These are phyloP conservation scores for Stemphylium vesicarium DNA, from an alignment of 2,329 filamentous ascomycete species.

Conservation along the genomic window DNA sequence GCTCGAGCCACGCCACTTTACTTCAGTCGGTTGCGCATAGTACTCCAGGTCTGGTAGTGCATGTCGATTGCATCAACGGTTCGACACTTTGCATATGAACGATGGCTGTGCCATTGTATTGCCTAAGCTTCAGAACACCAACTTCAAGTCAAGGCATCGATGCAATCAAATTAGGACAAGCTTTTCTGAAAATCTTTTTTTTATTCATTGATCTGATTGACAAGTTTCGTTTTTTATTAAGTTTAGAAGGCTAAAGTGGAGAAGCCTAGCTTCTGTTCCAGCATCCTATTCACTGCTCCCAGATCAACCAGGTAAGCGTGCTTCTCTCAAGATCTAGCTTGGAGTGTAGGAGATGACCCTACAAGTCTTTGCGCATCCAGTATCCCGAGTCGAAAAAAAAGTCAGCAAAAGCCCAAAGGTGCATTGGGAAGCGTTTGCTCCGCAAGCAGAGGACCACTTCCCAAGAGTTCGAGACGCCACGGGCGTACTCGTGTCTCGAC, in stretches of 20 bases:
- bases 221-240: slow-evolving; percentile 46
- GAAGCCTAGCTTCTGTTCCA: slow-evolving; percentile 55
- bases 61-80: too few relatives aligned
- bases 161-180: too few relatives aligned
- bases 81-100: too few relatives aligned
- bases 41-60: too few relatives aligned
- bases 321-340: slow-evolving; percentile 52
- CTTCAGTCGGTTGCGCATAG: too few relatives aligned
- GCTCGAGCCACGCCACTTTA: not conserved
- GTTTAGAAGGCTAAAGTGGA: slow-evolving; percentile 41
- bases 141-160: too few relatives aligned
- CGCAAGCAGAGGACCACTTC: slow-evolving; percentile 48
- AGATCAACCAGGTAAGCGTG: slow-evolving; percentile 38
- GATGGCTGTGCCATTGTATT: too few relatives aligned
- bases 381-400: slow-evolving; percentile 17
- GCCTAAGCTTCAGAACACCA: too few relatives aligned
- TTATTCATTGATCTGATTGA: slow-evolving; percentile 3
- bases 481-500: slow-evolving; percentile 41
- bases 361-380: slow-evolving; percentile 41
- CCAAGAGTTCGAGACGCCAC: slow-evolving; percentile 39
- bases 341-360: slow-evolving; percentile 64
- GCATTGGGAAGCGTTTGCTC: slow-evolving; percentile 39
- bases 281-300: slow-evolving; percentile 59
- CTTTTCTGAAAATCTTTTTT: not conserved
- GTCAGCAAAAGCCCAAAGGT: slow-evolving; percentile 45